Percentiles rank a stretch among this genome's conserved stretches.
These are phyloP conservation scores for Scheffersomyces insectosa DNA, from an alignment of 1,139 yeast species.

Conservation along the genomic window DNA sequence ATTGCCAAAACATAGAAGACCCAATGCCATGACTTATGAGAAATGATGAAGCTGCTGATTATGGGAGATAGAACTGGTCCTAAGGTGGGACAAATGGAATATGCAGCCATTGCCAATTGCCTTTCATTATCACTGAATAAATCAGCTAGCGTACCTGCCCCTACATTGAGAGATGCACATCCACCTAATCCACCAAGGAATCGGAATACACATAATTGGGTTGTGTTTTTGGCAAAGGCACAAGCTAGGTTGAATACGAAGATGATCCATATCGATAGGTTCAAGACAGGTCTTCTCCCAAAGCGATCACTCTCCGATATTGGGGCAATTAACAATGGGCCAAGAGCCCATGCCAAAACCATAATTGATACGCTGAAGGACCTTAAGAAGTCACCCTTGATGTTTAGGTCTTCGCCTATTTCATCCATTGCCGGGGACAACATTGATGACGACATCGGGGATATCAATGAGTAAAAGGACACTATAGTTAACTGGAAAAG, in stretches of 20 bases:
- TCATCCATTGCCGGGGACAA: slow-evolving; percentile 56
- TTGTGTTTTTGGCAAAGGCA: slow-evolving; percentile 51
- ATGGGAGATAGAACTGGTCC: slow-evolving; percentile 41
- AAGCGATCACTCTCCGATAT: slow-evolving; percentile 52
- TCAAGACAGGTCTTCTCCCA: slow-evolving; percentile 55
- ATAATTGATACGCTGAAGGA: slow-evolving; percentile 58
- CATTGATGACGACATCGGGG: slow-evolving; percentile 62
- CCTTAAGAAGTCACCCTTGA: slow-evolving; percentile 36
- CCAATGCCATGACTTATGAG: slow-evolving; percentile 55
- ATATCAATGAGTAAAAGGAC: slow-evolving; percentile 51
- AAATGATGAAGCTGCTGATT: slow-evolving; percentile 27
- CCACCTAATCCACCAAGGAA: slow-evolving; percentile 68
- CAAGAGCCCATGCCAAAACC: slow-evolving; percentile 64
- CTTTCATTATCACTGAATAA: slow-evolving; percentile 53
- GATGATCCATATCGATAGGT: slow-evolving; percentile 50
- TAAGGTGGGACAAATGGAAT: slow-evolving; percentile 55
- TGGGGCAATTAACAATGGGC: slow-evolving; percentile 63
- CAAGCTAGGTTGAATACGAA: slow-evolving; percentile 59
- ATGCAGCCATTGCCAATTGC: slow-evolving; percentile 59
- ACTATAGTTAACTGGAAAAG: slow-evolving; percentile 49
- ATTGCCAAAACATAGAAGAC: slow-evolving; percentile 59
- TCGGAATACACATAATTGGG: slow-evolving; percentile 58
- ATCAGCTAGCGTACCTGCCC: slow-evolving; percentile 74
- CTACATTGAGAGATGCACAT: slow-evolving; percentile 65
- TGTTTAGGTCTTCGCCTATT: slow-evolving; percentile 45